Evolutionary conservation across 1,284 basidiomycete species (phyloP).

Genomic region (Cutaneotrichosporon cyanovorans): DNA sequence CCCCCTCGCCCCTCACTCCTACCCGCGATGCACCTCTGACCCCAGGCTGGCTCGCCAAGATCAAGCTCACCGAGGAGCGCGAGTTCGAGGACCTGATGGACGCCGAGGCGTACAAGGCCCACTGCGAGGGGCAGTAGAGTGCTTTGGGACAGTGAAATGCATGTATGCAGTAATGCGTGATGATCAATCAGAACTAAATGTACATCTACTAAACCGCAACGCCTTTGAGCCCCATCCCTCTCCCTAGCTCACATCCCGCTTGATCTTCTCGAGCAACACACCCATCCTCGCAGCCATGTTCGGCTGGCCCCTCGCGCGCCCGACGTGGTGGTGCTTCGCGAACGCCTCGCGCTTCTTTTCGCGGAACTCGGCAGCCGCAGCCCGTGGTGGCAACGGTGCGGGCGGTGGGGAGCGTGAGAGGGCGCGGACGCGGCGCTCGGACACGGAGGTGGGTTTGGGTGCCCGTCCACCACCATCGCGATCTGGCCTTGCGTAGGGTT

Average conservation of each 20-base stretch:
- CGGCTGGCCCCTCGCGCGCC: slow-evolving; percentile 38
- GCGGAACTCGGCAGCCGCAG: too few species aligned
- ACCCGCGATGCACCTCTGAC: too few species aligned
- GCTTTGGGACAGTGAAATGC: too few species aligned
- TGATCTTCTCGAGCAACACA: slow-evolving; percentile 44
- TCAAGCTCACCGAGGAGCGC: slow-evolving; percentile 67
- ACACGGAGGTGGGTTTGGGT: too few species aligned
- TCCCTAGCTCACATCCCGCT: too few species aligned
- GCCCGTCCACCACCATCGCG: too few species aligned
- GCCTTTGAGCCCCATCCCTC: neutral
- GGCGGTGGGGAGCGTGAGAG: slow-evolving; percentile 3
- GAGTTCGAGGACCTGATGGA: slow-evolving; percentile 72
- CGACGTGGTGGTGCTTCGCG: slow-evolving; percentile 18
- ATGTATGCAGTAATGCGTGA: too few species aligned
- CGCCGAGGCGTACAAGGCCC: slow-evolving; percentile 68
- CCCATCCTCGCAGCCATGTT: slow-evolving; percentile 47
- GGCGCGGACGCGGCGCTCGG: slow-evolving; percentile 3
- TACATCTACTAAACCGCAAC: too few species aligned
- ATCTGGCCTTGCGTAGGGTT: neutral
- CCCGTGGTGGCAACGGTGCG: too few species aligned
- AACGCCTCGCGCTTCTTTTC: slow-evolving; percentile 36
- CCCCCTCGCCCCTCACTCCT: neutral
- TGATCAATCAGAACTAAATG: too few species aligned
- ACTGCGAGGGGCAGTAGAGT: slow-evolving; percentile 51
- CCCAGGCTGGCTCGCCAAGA: slow-evolving; percentile 54